Percentiles rank a stretch among this genome's conserved stretches.
Evolutionary conservation across 2,329 filamentous ascomycete species (phyloP).

Genomic region (Magnaporthiopsis poae): DNA sequence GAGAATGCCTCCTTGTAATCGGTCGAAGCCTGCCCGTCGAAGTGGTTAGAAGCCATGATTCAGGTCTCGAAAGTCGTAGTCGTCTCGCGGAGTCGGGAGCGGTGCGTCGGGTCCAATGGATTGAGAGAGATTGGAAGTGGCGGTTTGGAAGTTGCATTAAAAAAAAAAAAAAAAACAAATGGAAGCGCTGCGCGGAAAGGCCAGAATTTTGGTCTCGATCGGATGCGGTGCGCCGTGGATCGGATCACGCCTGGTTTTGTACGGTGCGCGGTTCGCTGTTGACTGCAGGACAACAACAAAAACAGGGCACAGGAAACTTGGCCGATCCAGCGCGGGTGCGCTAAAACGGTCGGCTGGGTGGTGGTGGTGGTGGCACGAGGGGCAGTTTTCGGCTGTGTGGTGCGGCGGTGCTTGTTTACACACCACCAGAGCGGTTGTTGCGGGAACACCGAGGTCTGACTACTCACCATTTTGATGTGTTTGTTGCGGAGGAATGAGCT

Average conservation of each 20-base stretch:
- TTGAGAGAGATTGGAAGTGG: not conserved
- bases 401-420: not conserved
- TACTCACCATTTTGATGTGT: not conserved
- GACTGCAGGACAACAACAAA: not conserved
- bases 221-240: not conserved
- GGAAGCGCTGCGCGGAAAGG: not conserved
- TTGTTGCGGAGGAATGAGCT: not conserved
- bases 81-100: not conserved
- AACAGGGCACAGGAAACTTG: not conserved
- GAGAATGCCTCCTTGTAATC: constrained; percentile 99
- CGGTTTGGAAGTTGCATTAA: too few species aligned
- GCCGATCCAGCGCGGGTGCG: not conserved
- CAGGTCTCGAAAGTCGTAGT: not conserved
- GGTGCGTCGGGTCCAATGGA: not conserved
- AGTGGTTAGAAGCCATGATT: constrained; percentile 43
- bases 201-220: not conserved
- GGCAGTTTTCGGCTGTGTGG: not conserved
- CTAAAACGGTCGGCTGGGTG: not conserved
- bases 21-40: constrained; percentile 59
- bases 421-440: not conserved
- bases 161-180: too few species aligned
- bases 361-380: not conserved
- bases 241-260: not conserved
- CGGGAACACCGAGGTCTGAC: not conserved
- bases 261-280: not conserved